Evolutionary conservation across 2,329 filamentous ascomycete genomes (phyloP).

Genomic region (Ophiocordyceps sinensis): DNA sequence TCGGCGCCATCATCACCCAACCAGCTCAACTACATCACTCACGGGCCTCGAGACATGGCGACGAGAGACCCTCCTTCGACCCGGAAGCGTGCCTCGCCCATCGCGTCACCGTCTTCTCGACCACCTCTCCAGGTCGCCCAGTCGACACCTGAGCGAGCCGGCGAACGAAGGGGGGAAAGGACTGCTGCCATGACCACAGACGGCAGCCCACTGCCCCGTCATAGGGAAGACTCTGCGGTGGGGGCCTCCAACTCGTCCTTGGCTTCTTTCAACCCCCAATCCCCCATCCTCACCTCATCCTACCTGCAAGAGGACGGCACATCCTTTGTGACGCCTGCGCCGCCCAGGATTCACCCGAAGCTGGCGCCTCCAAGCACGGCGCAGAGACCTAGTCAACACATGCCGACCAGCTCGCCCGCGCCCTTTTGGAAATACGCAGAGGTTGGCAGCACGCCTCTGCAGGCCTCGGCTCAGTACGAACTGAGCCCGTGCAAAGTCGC

Average conservation of each 20-base stretch:
- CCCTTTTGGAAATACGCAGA: slow-evolving; percentile 84
- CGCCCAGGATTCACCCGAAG: slow-evolving; percentile 56
- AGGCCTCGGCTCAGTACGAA: slow-evolving; percentile 33
- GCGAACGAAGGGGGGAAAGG: slow-evolving; percentile 22
- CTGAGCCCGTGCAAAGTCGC: slow-evolving; percentile 41
- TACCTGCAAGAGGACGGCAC: slow-evolving; percentile 45
- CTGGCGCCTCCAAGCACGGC: slow-evolving; percentile 69
- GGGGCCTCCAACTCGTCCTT: slow-evolving; percentile 24
- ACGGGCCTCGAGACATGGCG: slow-evolving; percentile 41
- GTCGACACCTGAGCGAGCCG: slow-evolving; percentile 42
- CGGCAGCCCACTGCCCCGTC: slow-evolving; percentile 46
- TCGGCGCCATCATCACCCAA: slow-evolving; percentile 56
- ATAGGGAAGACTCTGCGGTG: slow-evolving; percentile 26
- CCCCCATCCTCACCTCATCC: slow-evolving; percentile 46
- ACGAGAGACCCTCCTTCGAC: slow-evolving; percentile 34
- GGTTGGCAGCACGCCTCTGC: slow-evolving; percentile 57
- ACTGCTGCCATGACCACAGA: slow-evolving; percentile 31
- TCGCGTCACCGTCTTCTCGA: slow-evolving; percentile 39
- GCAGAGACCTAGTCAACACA: slow-evolving; percentile 69
- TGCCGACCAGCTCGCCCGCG: slow-evolving; percentile 72
- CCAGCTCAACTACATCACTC: slow-evolving; percentile 45
- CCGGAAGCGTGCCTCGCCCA: slow-evolving; percentile 36
- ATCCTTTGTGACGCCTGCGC: slow-evolving; percentile 58
- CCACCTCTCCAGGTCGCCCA: slow-evolving; percentile 35
- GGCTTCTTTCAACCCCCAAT: slow-evolving; percentile 38